These are phyloP conservation scores for Microsporum audouinii DNA, from an alignment of 2,329 filamentous ascomycete genomes.

Conservation along the genomic window DNA sequence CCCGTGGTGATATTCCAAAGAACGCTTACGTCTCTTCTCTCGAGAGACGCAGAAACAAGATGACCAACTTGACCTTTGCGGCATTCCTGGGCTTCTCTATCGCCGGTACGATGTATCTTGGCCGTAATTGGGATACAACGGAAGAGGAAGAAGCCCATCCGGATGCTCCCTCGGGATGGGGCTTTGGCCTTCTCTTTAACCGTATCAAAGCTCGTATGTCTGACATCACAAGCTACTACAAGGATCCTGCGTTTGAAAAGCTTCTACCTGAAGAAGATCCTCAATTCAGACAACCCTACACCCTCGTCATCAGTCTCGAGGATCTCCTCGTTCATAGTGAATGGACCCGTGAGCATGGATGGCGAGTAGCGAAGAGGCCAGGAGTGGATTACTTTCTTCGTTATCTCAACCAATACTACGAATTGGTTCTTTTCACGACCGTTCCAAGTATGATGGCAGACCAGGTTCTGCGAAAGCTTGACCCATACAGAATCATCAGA, in stretches of 20 bases:
- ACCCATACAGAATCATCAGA: conserved; percentile 88
- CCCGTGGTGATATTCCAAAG: conserved; percentile 54
- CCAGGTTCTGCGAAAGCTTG: conserved; percentile 80
- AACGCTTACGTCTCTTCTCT: conserved; percentile 83
- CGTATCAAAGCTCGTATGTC: conserved; percentile 64
- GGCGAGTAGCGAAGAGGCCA: conserved; percentile 87
- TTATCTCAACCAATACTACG: conserved; percentile 96
- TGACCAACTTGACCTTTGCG: conserved; percentile 65
- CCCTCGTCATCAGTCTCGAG: conserved; percentile 81
- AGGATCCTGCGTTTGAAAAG: conserved; percentile 89
- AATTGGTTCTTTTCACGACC: conserved; percentile 89
- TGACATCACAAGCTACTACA: conserved; percentile 80
- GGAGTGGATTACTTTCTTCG: conserved; percentile 95
- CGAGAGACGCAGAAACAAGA: conserved; percentile 65
- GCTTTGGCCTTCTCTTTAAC: conserved; percentile 62
- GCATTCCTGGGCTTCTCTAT: conserved; percentile 46
- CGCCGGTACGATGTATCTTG: conserved; percentile 59
- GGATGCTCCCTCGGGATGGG: conserved; percentile 72
- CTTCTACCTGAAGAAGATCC: conserved; percentile 65
- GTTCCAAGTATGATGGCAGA: conserved; percentile 76
- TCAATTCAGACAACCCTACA: conserved; percentile 74
- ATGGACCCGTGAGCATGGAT: conserved; percentile 88
- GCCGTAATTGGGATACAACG: conserved; percentile 71
- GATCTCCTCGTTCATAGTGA: conserved; percentile 91
- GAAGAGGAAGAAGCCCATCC: conserved; percentile 59